Base-by-base conservation (phyloP, 2,329 filamentous ascomycete species). In the Decorospora gaudefroyi region DNA sequence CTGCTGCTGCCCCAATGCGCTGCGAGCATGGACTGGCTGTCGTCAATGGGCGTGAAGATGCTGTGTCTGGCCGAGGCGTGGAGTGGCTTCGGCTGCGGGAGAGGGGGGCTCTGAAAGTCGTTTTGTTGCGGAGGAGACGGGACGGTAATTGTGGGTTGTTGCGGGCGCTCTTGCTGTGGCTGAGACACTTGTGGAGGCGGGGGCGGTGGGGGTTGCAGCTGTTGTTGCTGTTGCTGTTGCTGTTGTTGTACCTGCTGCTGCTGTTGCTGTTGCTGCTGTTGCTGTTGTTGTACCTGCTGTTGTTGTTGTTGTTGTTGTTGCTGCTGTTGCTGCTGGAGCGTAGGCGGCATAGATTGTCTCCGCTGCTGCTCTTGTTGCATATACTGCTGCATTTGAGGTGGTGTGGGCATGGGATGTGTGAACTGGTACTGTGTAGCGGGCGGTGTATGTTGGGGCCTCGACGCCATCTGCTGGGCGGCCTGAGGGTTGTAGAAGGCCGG, bases 21-120 rank as follows among this genome's bases (percentile, higher is more conserved):
- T 9, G 89, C 90, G 29, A 96, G 74, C 46, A 96, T 86, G 1
- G 91, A 96, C 34, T 88, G 82, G 59, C 87, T 90, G 67, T 96
- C 91, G 61, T 97, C 93, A 51, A 99, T 95, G 0, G 93, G 93
- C 0, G 93, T 99, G 67, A 97, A 97, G 47, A 99, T 97, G 69
- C 91, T 96, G 46, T 91, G 86, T 15, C 86, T 86, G 68, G 91
- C 91, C 22, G 78, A 72, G 22, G 74, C 70, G 6, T 78, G 76
- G 3, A 81, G 59, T 4, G 88, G 85, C 61, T 86, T 87, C 2
- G 86, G 85, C 52, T 88, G 74, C 56, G 42, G 83, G 74, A 67
- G 78, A 66, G 56, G 81, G 51, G 63, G 79, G 68, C 70, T 83
- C 64, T 67, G 74, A 65, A 75, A 79, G 58, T 72, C 69, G 74